Evolutionary conservation across 1,139 yeast genomes (phyloP).

Genomic region (Kluyveromyces marxianus): DNA sequence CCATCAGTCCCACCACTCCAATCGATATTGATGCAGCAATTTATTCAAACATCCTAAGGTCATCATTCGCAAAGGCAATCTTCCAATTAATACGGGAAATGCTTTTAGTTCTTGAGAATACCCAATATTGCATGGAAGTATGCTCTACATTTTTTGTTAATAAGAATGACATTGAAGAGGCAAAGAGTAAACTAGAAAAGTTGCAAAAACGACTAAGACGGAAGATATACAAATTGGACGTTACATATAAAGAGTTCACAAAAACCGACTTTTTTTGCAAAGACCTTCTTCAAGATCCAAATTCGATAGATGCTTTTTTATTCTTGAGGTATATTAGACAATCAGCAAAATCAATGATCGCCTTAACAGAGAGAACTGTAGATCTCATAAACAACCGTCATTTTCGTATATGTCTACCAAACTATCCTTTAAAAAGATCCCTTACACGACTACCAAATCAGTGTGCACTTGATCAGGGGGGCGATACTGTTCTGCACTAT

Average conservation of each 20-base stretch:
- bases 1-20: constrained; percentile 8
- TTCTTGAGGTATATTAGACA: constrained; percentile 34
- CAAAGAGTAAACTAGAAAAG: constrained; percentile 10
- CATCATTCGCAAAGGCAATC: constrained; percentile 29
- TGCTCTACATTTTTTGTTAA: constrained; percentile 9
- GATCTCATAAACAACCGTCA: constrained; percentile 18
- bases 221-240: constrained; percentile 29
- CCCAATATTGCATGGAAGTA: constrained; percentile 18
- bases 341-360: constrained; percentile 30
- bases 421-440: constrained; percentile 37
- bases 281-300: constrained; percentile 30
- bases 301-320: constrained; percentile 31
- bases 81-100: constrained; percentile 28
- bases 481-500: constrained; percentile 37
- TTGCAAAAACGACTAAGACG: constrained; percentile 18
- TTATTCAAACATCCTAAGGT: constrained; percentile 27
- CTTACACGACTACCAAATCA: constrained; percentile 36
- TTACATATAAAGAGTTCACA: constrained; percentile 30
- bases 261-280: constrained; percentile 30
- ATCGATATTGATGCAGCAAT: constrained; percentile 12
- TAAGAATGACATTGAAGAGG: constrained; percentile 4
- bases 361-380: constrained; percentile 17
- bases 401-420: constrained; percentile 33
- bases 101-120: constrained; percentile 24
- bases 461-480: constrained; percentile 42